Percentiles rank a stretch among this genome's conserved stretches.
Evolutionary conservation across 2,329 filamentous ascomycete genomes (phyloP).

Genomic region (Botrytis byssoidea): DNA sequence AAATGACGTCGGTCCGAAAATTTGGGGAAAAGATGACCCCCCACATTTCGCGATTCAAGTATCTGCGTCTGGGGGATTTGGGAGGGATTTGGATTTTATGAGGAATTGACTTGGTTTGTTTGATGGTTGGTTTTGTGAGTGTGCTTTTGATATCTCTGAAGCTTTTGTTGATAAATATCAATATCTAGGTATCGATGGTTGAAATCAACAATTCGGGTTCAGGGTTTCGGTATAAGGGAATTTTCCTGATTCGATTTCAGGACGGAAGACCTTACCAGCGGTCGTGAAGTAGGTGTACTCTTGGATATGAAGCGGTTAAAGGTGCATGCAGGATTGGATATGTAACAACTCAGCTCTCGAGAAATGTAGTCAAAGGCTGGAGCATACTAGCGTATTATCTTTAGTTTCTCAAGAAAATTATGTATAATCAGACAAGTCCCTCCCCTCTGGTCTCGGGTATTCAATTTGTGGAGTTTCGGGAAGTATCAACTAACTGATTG

Average conservation of each 20-base stretch:
- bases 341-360: rapidly evolving
- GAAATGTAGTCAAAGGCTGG: rapidly evolving
- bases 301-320: no score
- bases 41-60: not conserved
- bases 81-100: not conserved
- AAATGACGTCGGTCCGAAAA: rapidly evolving
- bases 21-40: no score
- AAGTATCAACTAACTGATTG: no score
- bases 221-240: no score
- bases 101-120: not conserved
- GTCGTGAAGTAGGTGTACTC: rapidly evolving
- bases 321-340: not conserved
- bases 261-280: rapidly evolving
- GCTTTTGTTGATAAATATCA: not conserved
- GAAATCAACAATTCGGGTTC: rapidly evolving
- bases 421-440: no score
- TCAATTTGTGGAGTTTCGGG: no score
- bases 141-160: rapidly evolving
- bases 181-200: not conserved
- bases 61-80: not conserved
- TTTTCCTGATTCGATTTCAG: rapidly evolving
- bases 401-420: not conserved
- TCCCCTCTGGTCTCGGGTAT: no score
- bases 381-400: not conserved
- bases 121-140: rapidly evolving